Evolutionary conservation across 345 rosid species (phyloP).

Genomic region (Lagerstroemia speciosa): DNA sequence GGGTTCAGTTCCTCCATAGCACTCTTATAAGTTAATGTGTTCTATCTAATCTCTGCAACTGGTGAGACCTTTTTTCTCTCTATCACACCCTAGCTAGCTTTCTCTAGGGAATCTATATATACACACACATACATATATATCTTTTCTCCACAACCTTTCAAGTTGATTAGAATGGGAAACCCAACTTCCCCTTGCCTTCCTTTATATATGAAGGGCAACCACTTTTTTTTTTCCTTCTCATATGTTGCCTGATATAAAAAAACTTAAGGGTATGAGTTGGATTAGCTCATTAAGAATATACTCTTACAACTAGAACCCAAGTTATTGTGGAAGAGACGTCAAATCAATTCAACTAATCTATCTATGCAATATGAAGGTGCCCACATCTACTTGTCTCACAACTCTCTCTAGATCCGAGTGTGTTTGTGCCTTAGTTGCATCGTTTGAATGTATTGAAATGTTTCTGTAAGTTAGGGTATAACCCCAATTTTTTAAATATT

Average conservation of each 20-base stretch:
- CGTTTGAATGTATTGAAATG: neutral
- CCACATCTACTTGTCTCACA: no score
- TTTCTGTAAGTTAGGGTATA: neutral
- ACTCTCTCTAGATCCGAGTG: neutral
- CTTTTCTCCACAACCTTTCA: neutral
- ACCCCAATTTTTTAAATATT: neutral
- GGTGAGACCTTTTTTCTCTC: neutral
- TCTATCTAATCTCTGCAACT: neutral
- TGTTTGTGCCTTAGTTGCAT: neutral
- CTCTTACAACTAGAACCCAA: no score
- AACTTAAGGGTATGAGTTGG: no score
- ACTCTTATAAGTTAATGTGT: no score
- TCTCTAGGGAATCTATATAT: neutral
- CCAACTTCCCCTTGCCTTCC: neutral
- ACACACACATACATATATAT: neutral
- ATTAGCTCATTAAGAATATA: no score
- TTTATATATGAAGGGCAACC: neutral
- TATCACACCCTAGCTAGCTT: neutral
- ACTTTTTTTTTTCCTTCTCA: no score
- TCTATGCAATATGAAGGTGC: no score
- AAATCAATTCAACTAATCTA: no score
- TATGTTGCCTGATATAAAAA: no score
- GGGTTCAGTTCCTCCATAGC: slow-evolving; percentile 30
- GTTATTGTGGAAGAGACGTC: no score
- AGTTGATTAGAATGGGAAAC: neutral